Evolutionary conservation across 352 stramenopile species (phyloP).

Genomic region (Phytopythium sindhum): DNA sequence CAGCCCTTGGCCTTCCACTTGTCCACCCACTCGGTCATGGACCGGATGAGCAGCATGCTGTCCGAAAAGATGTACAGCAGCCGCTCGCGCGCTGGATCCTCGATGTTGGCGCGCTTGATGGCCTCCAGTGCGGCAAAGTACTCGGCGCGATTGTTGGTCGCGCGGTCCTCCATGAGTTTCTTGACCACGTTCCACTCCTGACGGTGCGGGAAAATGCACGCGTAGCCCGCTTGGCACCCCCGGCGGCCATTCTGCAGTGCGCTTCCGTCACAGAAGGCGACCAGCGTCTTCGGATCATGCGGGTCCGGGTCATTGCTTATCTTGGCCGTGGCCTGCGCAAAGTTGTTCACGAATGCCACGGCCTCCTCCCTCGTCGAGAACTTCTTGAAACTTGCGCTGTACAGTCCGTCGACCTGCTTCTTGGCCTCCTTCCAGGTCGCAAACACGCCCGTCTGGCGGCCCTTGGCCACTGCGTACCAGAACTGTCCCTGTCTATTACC

Average conservation of each 20-base stretch:
- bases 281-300: conserved; percentile 41
- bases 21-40: conserved; percentile 73
- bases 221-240: conserved; percentile 55
- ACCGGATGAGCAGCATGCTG: conserved; percentile 75
- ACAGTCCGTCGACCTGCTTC: conserved; percentile 45
- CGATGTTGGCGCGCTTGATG: conserved; percentile 62
- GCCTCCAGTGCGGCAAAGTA: conserved; percentile 55
- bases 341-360: conserved; percentile 42
- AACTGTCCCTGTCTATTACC: neutral
- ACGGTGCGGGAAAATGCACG: conserved; percentile 73
- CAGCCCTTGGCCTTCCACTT: conserved; percentile 63
- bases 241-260: conserved; percentile 57
- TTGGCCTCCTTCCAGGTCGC: conserved; percentile 51
- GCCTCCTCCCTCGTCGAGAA: conserved; percentile 45
- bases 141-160: conserved; percentile 56
- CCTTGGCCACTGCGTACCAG: conserved; percentile 61
- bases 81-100: conserved; percentile 27
- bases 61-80: conserved; percentile 75
- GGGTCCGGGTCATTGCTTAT: conserved; percentile 35
- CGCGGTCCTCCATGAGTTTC: conserved; percentile 36
- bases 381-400: conserved; percentile 55
- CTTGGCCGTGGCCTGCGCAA: conserved; percentile 7
- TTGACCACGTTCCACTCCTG: conserved; percentile 59
- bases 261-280: conserved; percentile 80
- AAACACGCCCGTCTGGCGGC: conserved; percentile 49